Evolutionary conservation across 768 basidiomycete species (phyloP).

Genomic region (Serendipita sp.): DNA sequence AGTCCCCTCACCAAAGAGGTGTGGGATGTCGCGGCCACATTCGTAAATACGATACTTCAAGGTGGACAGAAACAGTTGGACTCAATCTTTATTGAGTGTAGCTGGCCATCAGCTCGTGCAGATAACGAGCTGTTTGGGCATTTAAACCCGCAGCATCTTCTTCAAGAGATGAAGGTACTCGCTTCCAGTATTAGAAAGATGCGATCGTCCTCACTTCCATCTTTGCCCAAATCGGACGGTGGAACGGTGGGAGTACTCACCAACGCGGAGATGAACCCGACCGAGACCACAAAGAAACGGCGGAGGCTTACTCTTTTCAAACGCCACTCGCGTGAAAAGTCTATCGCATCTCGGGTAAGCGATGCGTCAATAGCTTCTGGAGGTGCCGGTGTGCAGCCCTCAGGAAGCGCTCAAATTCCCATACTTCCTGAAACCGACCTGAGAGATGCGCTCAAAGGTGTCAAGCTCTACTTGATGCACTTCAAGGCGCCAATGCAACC

Average conservation of each 20-base stretch:
- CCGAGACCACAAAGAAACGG: neutral
- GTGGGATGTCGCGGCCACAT: slow-evolving; percentile 70
- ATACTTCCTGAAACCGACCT: neutral
- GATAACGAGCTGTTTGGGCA: slow-evolving; percentile 69
- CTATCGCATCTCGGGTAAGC: neutral
- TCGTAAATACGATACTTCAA: slow-evolving; percentile 27
- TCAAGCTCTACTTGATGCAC: slow-evolving; percentile 59
- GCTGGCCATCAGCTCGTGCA: slow-evolving; percentile 59
- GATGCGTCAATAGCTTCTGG: neutral
- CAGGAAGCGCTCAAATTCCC: neutral
- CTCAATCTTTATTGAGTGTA: slow-evolving; percentile 91
- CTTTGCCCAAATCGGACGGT: slow-evolving; percentile 17
- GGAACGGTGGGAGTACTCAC: neutral
- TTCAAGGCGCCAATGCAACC: slow-evolving; percentile 63
- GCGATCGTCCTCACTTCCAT: neutral
- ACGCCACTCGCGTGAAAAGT: slow-evolving; percentile 7
- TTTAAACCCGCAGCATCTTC: slow-evolving; percentile 64
- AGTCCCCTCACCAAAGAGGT: slow-evolving; percentile 48
- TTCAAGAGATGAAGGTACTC: slow-evolving; percentile 54
- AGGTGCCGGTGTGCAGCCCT: neutral
- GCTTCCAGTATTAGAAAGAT: slow-evolving; percentile 43
- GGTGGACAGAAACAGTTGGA: slow-evolving; percentile 36
- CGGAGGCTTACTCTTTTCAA: neutral
- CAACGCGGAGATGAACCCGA: neutral
- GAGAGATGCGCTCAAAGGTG: slow-evolving; percentile 17